These are phyloP conservation scores for Cystobasidiopsis lactophilus DNA, from an alignment of 768 basidiomycete species.

Conservation along the genomic window DNA sequence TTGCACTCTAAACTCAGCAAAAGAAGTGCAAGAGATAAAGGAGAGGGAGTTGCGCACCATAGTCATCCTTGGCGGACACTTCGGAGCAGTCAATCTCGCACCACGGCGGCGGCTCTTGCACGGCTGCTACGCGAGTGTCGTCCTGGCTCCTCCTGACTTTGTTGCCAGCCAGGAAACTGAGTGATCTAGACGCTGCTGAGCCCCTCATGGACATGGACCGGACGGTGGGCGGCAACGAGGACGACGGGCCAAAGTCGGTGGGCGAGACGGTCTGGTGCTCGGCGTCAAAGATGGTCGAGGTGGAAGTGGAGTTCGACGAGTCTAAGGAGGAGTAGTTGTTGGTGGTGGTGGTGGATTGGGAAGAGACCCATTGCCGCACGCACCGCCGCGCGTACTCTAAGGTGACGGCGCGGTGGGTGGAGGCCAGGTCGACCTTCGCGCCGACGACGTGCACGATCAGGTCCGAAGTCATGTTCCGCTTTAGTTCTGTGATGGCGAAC, in stretches of 20 bases:
- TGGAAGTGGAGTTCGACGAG: neutral
- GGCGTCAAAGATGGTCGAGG: neutral
- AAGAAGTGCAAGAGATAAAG: slow-evolving; percentile 3
- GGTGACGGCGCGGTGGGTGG: slow-evolving; percentile 12
- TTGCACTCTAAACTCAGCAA: too few relatives aligned
- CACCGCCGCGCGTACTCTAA: slow-evolving; percentile 62
- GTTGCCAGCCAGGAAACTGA: neutral
- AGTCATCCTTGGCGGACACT: slow-evolving; percentile 73
- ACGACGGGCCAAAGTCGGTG: too few relatives aligned
- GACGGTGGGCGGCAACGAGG: too few relatives aligned
- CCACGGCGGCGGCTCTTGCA: slow-evolving; percentile 34
- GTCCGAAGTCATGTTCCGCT: slow-evolving; percentile 29
- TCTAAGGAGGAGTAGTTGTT: slow-evolving; percentile 2
- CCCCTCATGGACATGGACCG: neutral
- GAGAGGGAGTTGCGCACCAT: slow-evolving; percentile 48
- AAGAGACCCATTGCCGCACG: slow-evolving; percentile 53
- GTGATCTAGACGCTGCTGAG: neutral
- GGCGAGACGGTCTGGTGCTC: neutral
- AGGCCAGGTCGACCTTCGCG: slow-evolving; percentile 36
- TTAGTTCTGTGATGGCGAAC: slow-evolving; percentile 19
- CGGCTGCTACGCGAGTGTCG: slow-evolving; percentile 23
- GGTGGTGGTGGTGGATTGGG: neutral
- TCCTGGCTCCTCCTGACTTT: slow-evolving; percentile 16
- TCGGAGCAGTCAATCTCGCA: slow-evolving; percentile 75
- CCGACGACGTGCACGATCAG: slow-evolving; percentile 89